Base-by-base conservation (phyloP, 2,329 filamentous ascomycete genomes). In the Hawksworthiomyces lignivorus region DNA sequence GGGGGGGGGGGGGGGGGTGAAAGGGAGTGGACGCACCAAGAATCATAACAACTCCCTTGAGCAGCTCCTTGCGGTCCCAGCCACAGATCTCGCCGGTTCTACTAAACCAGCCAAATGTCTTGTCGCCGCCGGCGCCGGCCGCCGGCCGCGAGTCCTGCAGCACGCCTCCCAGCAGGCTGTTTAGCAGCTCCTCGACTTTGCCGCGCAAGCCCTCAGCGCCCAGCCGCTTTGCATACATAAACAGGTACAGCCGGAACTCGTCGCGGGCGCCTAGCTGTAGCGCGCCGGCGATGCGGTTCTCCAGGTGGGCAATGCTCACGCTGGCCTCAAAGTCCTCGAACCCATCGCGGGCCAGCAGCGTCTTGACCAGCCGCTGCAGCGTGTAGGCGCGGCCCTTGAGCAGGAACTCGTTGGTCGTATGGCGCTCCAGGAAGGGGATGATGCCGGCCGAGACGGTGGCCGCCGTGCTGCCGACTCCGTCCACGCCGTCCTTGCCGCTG, bases 201-300 rank as follows among this genome's bases (percentile, higher is more conserved):
- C 78, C 73, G 52, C 83, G 80, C 39, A 90, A 68, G 0, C 88
- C 88, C 61, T 98, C 94, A 0, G 88, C 87, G 1, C 92, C 92
- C 6, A 98, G 76, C 1, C 92, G 81, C 66, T 96, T 97, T 4
- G 89, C 90, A 56, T 98, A 98, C 88, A 97, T 97, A 56, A 88
- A 84, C n/a, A 98, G 68, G 56, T 97, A 97, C 2, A 95, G 71
- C 44, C 87, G 80, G 65, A 97, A 98, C 59, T 98, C 92, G 45
- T 97, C 89, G 53, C 80, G 84, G 0, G 92, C 84, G 4, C 84
- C 86, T 1, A 98, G 68, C 46, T 87, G 83, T 57, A 94, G 66
- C 0, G 92, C 87, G 4, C 87, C 94, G 3, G 92, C 90, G 34
- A 98, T 82, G 29, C 94, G 79, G 55, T 96, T 97, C 62, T 98